Base-by-base conservation (phyloP, 2,329 filamentous ascomycete species). In the Colletotrichum euphorbiae region DNA sequence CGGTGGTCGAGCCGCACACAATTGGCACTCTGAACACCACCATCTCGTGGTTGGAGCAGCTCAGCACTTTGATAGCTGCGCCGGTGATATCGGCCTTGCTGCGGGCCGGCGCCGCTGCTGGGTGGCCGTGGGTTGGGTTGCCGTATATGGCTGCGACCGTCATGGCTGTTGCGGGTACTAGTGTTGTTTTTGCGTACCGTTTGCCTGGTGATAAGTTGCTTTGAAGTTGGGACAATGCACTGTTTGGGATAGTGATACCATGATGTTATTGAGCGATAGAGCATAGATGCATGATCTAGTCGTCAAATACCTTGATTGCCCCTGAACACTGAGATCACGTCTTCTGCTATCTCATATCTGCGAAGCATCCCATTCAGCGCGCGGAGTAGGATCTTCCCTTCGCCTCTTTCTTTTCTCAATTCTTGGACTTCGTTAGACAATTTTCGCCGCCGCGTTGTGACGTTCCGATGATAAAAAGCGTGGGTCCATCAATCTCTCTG, bases 11-110 rank as follows among this genome's bases (percentile, higher is more conserved):
- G 70, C 79, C 82, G 21, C 81, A 86, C 66, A 83, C 87, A 4
- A 79, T 87, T 12, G 87, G 84, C 21, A 82, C 83, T 0, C 76
- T 88, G 24, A 89, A 88, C 73, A 84, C 83, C 4, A 77, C 85
- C 4, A 77, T 89, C 9, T 80, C 81, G 2, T 78, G 87, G 24
- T 73, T 85, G 36, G 85, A 89, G 69, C 83, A 80, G 8, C 45
- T 82, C 11, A 83, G 85, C n/a, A 71, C 81, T 2, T 80, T 87
- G 67, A 55, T 83, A 5, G 81, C 80, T 0, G 79, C 80, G 1
- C 85, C 86, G 0, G 68, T 82, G 0, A 75, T 88, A 38, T 84
- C 83, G 1, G 78, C 76, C 73, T 72, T 86, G 6, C 80, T 88
- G 43, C 77, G 80, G 40, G 70, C 74, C 1, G 86, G 86, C 0